Evolutionary conservation across 371 early-diverging fungal genomes (phyloP).

Genomic region (Mortierella sp.): DNA sequence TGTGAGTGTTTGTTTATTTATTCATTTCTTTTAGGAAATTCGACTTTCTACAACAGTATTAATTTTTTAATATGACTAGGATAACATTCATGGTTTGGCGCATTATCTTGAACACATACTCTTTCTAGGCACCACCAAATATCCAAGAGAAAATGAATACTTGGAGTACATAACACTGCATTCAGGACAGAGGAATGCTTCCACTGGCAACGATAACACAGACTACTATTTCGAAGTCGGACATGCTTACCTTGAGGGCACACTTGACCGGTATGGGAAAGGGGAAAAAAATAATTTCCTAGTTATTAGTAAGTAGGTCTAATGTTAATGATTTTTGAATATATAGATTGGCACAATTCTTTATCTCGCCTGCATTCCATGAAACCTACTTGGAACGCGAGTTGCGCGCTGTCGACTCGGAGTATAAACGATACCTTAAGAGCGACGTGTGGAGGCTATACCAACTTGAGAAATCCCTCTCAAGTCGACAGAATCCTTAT

Average conservation of each 20-base stretch:
- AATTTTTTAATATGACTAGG: no score
- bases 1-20: no score
- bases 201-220: conserved; percentile 89
- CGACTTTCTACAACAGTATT: no score
- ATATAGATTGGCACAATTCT: conserved; percentile 96
- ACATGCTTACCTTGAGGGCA: conserved; percentile 86
- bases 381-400: conserved; percentile 93
- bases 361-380: conserved; percentile 90
- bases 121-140: conserved; percentile 90
- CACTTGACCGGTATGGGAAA: no score
- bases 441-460: conserved; percentile 88
- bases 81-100: no score
- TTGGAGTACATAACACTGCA: conserved; percentile 87
- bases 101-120: conserved; percentile 99
- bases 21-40: no score
- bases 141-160: conserved; percentile 97
- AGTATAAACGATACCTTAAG: conserved; percentile 94
- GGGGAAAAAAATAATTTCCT: no score
- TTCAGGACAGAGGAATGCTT: no score
- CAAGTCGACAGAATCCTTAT: conserved; percentile 86
- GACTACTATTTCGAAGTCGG: conserved; percentile 97
- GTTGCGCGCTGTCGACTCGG: conserved; percentile 94
- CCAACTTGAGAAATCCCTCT: conserved; percentile 88
- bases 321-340: no score
- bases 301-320: no score